phyloP scores from a whole-genome alignment of 768 basidiomycete species.

The Leccinum pellstonianum region DNA sequence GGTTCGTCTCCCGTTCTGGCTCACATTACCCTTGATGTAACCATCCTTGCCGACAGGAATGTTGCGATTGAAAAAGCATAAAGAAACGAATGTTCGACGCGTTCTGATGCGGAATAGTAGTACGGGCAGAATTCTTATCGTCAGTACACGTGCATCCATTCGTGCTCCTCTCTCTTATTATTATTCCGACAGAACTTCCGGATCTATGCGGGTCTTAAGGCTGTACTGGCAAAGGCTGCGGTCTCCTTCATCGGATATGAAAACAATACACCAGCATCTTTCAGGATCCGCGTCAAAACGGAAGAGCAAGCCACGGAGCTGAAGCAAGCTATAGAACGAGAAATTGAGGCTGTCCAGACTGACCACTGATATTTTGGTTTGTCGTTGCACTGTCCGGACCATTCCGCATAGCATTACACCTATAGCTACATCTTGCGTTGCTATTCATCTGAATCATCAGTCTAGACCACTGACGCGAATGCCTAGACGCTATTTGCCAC shows the following conservation, averaged over 20 bases:
- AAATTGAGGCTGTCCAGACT: slow-evolving; percentile 49
- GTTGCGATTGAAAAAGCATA: slow-evolving; percentile 73
- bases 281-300: slow-evolving; percentile 58
- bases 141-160: slow-evolving; percentile 37
- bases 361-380: slow-evolving; percentile 10
- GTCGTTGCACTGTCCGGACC: background rate
- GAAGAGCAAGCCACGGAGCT: slow-evolving; percentile 57
- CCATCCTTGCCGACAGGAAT: slow-evolving; percentile 45
- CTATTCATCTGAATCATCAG: slow-evolving; percentile 8
- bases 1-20: slow-evolving; percentile 43
- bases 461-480: background rate
- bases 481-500: slow-evolving; percentile 41
- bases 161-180: background rate
- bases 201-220: slow-evolving; percentile 57
- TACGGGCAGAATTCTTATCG: slow-evolving; percentile 74
- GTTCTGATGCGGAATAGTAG: slow-evolving; percentile 69
- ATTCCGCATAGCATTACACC: slow-evolving; percentile 24
- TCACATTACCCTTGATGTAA: background rate
- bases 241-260: slow-evolving; percentile 73
- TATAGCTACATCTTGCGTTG: slow-evolving; percentile 26
- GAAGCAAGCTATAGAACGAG: slow-evolving; percentile 59
- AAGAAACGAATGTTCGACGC: slow-evolving; percentile 54
- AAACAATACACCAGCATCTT: slow-evolving; percentile 52
- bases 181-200: slow-evolving; percentile 64
- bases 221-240: slow-evolving; percentile 48